Conservation (phyloP, 2,329 filamentous ascomycete genomes). For the Colletotrichum cuscutae region DNA sequence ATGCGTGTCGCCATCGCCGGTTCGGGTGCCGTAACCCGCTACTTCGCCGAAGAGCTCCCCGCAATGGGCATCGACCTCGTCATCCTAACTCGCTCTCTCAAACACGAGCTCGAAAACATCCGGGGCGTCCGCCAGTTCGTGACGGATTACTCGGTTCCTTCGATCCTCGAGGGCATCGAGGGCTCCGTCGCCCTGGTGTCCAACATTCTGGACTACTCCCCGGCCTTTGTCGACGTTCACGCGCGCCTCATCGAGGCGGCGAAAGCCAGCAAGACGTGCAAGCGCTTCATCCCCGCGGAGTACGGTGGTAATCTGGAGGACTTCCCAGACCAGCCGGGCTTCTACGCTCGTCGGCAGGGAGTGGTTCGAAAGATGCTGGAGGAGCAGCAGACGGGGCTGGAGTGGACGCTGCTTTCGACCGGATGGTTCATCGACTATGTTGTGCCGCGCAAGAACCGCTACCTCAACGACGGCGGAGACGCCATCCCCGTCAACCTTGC, state of each 20-base stretch:
- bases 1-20: constrained; percentile 35
- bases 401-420: constrained; percentile 34
- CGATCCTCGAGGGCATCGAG: constrained; percentile 19
- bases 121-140: constrained; percentile 7
- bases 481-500: constrained; percentile 21
- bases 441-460: constrained; percentile 24
- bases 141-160: constrained; percentile 12
- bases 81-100: constrained; percentile 30
- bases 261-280: constrained; percentile 27
- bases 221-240: constrained; percentile 30
- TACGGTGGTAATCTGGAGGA: constrained; percentile 27
- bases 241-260: constrained; percentile 33
- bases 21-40: constrained; percentile 32
- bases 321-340: constrained; percentile 35
- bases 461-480: constrained; percentile 26
- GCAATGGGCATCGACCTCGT: constrained; percentile 23
- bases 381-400: constrained; percentile 31
- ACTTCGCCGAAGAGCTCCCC: constrained; percentile 32
- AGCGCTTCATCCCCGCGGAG: constrained; percentile 36
- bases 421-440: constrained; percentile 35
- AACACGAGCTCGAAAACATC: constrained; percentile 19
- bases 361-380: constrained; percentile 14
- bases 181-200: constrained; percentile 29
- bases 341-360: constrained; percentile 27
- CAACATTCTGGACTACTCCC: constrained; percentile 30